Percentiles rank a stretch among this genome's conserved stretches.
These are phyloP conservation scores for Astrephomene gubernaculifera DNA, from an alignment of 139 green algal genomes.

Conservation along the genomic window DNA sequence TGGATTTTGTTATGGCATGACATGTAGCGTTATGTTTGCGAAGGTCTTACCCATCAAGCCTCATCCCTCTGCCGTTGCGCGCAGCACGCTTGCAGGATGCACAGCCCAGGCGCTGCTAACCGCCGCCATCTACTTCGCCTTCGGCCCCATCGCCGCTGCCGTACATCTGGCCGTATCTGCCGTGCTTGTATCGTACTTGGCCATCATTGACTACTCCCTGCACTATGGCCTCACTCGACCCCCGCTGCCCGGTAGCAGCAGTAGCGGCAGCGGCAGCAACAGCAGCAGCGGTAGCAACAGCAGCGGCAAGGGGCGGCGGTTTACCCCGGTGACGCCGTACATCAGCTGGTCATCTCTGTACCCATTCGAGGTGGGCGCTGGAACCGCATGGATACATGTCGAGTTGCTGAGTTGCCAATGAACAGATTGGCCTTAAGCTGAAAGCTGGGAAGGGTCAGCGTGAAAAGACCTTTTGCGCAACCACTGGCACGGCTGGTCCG, in stretches of 20 bases:
- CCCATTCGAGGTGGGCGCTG: slow-evolving; percentile 1
- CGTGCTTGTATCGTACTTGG: not conserved
- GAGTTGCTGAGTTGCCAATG: too few species aligned
- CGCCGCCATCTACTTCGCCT: not conserved
- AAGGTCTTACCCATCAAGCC: not conserved
- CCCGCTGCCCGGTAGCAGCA: not conserved
- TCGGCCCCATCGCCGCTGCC: not conserved
- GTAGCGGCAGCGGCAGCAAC: too few species aligned
- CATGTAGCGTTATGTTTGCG: not conserved
- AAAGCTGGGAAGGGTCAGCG: too few species aligned
- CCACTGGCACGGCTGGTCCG: too few species aligned
- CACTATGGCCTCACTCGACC: slow-evolving; percentile 31
- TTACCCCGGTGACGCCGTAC: slow-evolving; percentile 8
- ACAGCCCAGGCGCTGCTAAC: not conserved
- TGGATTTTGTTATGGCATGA: not conserved
- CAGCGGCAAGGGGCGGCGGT: not conserved
- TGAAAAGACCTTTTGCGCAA: too few species aligned
- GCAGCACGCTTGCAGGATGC: not conserved
- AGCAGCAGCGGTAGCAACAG: too few species aligned
- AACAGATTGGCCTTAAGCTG: too few species aligned
- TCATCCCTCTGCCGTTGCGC: not conserved
- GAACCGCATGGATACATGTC: too few species aligned
- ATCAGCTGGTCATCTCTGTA: slow-evolving; percentile 22
- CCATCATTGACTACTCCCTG: slow-evolving; percentile 16
- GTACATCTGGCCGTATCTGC: not conserved